Base-by-base conservation (phyloP, 345 rosid genomes). In the Sisymbrium irio region DNA sequence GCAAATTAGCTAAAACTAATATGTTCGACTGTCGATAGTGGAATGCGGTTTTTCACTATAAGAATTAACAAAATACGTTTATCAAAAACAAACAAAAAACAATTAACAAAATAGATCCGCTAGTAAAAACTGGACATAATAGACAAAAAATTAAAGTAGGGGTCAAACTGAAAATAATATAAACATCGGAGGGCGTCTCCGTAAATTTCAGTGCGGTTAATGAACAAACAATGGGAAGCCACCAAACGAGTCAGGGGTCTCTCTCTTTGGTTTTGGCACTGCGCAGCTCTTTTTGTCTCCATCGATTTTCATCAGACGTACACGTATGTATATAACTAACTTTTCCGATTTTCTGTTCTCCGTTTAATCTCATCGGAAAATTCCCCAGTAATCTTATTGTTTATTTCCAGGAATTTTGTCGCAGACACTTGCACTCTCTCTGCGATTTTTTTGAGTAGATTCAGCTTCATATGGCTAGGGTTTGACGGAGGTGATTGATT, bases 401-500 rank as follows among this genome's bases (percentile, higher is more conserved):
- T 20, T 45, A 12, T 45, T 49, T 13, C 68, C 68, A 62, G 64
- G 64, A 63, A 65, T 44, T 57, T 27, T 41, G 54, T 2, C 27
- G 12, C 56, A n/a, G 35, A 17, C 36, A 35, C 33, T 30, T 5
- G 3, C 32, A 1, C 58, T 15, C 36, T 35, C 45, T 45, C 36
- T 69, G 37, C 50, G 69, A 51, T 75, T 60, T 75, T 60, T 67
- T 36, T 59, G 25, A 55, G 65, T 62, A 1, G 66, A 57, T 47
- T 70, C 32, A 54, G 37, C 54, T 76, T 22, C 36, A 1, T 46
- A 56, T 47, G 60, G 42, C 45, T 75, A 76, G 66, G 76, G 61
- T 61, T 77, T 77, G 51, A 56, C 61, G 76, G 53, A 39, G 49
- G 19, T 47, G 82, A 3, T 1, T 47, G 82, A 36, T 56, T n/a